Percentiles rank a stretch among this genome's conserved stretches.
Conservation (phyloP, 176 grass and related monocot genomes). For the Tillandsia leiboldiana region DNA sequence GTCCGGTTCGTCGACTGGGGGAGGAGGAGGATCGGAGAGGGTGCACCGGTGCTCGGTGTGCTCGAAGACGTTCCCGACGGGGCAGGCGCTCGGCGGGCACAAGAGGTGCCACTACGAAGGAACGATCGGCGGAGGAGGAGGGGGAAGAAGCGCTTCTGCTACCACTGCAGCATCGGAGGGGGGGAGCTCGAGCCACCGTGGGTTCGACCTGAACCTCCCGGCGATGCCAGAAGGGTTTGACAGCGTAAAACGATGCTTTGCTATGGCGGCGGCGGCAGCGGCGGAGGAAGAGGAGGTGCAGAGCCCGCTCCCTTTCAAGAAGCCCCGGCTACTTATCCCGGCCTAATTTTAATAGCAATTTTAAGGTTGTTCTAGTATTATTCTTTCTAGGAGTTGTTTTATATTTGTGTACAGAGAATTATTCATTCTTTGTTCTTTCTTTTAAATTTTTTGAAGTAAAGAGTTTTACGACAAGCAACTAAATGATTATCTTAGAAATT, state of each 20-base stretch:
- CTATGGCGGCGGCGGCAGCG: slow-evolving; percentile 26
- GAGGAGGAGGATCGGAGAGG: slow-evolving; percentile 12
- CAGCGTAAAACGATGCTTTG: slow-evolving; percentile 28
- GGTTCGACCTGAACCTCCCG: slow-evolving; percentile 88
- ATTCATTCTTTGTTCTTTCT: slow-evolving; percentile 19
- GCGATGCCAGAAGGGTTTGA: slow-evolving; percentile 51
- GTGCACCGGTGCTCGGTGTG: slow-evolving; percentile 88
- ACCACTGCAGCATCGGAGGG: slow-evolving; percentile 37
- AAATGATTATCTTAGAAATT: too few relatives aligned
- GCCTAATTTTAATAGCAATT: slow-evolving; percentile 11
- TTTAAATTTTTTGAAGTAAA: too few relatives aligned
- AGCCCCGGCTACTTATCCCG: slow-evolving; percentile 69
- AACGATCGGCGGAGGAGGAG: slow-evolving; percentile 7
- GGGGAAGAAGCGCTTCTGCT: background rate
- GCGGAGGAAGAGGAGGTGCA: slow-evolving; percentile 94
- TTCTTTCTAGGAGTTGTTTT: background rate
- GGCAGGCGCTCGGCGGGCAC: slow-evolving; percentile 92
- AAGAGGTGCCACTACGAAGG: slow-evolving; percentile 98
- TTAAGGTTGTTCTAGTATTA: background rate
- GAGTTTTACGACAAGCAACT: too few relatives aligned
- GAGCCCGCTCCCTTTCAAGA: slow-evolving; percentile 92
- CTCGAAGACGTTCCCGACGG: slow-evolving; percentile 69
- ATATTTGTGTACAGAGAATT: slow-evolving; percentile 25
- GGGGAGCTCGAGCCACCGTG: slow-evolving; percentile 46
- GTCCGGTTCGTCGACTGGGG: background rate